A percentile compares a stretch with the other conserved stretches of the same genome.
Conservation (phyloP, 495 filamentous ascomycete genomes). For the Penicillium lagena region DNA sequence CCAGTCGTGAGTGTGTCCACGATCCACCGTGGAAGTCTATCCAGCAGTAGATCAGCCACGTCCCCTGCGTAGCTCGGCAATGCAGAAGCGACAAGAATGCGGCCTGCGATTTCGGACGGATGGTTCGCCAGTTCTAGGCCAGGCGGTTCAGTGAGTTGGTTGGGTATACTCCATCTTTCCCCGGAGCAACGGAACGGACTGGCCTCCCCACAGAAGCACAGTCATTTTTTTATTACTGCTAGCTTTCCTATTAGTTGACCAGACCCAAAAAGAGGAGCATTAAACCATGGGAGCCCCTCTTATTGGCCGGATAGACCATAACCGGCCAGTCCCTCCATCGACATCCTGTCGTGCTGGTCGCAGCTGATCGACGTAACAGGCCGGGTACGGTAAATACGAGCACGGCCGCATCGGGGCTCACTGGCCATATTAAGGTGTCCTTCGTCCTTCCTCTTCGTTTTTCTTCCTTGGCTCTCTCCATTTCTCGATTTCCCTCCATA, state of each 20-base stretch:
- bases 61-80: too few species aligned
- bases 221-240: slow-evolving; percentile 10
- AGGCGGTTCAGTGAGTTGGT: neutral
- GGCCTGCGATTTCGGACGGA: neutral
- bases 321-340: too few species aligned
- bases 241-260: neutral
- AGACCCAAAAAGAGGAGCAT: neutral
- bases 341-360: too few species aligned
- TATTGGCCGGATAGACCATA: neutral
- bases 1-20: too few species aligned
- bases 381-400: slow-evolving; percentile 2
- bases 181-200: slow-evolving; percentile 38
- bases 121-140: neutral
- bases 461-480: slow-evolving; percentile 1
- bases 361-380: too few species aligned
- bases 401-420: neutral
- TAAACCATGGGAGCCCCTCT: neutral
- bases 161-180: slow-evolving; percentile 11
- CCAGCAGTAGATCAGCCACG: too few species aligned
- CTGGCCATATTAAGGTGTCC: slow-evolving; percentile 4
- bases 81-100: neutral
- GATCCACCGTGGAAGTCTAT: too few species aligned
- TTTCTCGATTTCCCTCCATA: slow-evolving; percentile 2
- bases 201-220: slow-evolving; percentile 35
- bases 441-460: neutral